A percentile compares a stretch with the other conserved stretches of the same genome.
Conservation (phyloP, 768 basidiomycete species). For the Termitomyces sp. region DNA sequence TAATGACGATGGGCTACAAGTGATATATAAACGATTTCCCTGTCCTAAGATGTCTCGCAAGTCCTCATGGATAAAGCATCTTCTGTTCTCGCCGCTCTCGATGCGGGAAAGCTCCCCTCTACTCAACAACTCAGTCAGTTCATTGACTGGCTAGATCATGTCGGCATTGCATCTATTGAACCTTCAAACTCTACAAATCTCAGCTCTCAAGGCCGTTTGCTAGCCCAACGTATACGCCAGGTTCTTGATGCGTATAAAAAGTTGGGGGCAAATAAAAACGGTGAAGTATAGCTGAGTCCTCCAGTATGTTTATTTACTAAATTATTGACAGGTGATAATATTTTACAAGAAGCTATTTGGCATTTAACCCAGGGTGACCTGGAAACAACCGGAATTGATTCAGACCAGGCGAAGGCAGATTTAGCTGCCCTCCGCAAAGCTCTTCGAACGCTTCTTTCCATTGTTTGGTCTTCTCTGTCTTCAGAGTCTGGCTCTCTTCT, state of each 20-base stretch:
- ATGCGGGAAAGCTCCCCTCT: constrained; percentile 65
- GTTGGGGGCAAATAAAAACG: constrained; percentile 50
- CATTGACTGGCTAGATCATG: constrained; percentile 50
- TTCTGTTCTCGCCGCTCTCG: constrained; percentile 59
- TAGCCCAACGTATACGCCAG: constrained; percentile 44
- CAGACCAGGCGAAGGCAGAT: constrained; percentile 44
- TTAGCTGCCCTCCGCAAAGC: constrained; percentile 42
- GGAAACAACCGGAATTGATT: constrained; percentile 22
- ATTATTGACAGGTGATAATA: constrained; percentile 45
- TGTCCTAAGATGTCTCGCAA: not conserved
- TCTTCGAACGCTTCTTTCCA: constrained; percentile 43
- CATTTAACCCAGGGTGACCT: constrained; percentile 55
- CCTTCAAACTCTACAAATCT: constrained; percentile 34
- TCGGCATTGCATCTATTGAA: constrained; percentile 41
- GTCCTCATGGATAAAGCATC: constrained; percentile 54
- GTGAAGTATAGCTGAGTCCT: constrained; percentile 24
- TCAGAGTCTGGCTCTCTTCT: constrained; percentile 50
- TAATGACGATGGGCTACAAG: constrained; percentile 3
- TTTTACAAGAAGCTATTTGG: constrained; percentile 62
- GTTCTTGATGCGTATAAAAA: constrained; percentile 55
- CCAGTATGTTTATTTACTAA: not conserved
- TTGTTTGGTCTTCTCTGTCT: constrained; percentile 46
- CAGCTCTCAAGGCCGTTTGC: constrained; percentile 45
- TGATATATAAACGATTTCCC: not conserved
- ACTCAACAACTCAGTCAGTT: constrained; percentile 48